These are phyloP conservation scores for Apium graveolens DNA, from an alignment of 129 eudicot species.

Conservation along the genomic window DNA sequence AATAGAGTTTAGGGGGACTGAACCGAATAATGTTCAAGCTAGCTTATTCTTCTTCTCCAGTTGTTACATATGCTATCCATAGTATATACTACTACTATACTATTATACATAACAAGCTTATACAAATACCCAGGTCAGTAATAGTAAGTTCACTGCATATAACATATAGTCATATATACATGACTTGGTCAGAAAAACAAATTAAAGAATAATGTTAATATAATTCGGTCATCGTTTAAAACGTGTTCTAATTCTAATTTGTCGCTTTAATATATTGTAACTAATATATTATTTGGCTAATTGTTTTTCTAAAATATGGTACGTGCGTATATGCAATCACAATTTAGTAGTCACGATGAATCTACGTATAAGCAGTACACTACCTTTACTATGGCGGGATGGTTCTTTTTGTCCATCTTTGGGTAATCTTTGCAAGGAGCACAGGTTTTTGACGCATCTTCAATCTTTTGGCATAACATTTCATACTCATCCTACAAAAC, in stretches of 20 bases:
- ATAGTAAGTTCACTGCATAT: not conserved
- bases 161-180: too few species aligned
- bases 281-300: not conserved
- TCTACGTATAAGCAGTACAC: not conserved
- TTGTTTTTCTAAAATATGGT: not conserved
- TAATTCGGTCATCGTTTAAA: too few species aligned
- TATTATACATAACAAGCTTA: not conserved
- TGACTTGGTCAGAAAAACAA: too few species aligned
- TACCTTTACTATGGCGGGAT: conserved; percentile 62
- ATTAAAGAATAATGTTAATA: too few species aligned
- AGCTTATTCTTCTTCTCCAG: not conserved
- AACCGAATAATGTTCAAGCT: too few species aligned
- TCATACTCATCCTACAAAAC: conserved; percentile 37
- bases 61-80: not conserved
- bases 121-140: not conserved
- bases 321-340: not conserved
- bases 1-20: too few species aligned
- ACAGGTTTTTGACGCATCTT: conserved; percentile 21
- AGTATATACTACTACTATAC: not conserved
- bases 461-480: conserved; percentile 34
- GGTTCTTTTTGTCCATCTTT: conserved; percentile 34
- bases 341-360: not conserved
- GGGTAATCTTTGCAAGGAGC: conserved; percentile 32
- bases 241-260: too few species aligned
- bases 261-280: too few species aligned